Conservation (phyloP, 106 monocot genomes). For the Posidonia australis region DNA sequence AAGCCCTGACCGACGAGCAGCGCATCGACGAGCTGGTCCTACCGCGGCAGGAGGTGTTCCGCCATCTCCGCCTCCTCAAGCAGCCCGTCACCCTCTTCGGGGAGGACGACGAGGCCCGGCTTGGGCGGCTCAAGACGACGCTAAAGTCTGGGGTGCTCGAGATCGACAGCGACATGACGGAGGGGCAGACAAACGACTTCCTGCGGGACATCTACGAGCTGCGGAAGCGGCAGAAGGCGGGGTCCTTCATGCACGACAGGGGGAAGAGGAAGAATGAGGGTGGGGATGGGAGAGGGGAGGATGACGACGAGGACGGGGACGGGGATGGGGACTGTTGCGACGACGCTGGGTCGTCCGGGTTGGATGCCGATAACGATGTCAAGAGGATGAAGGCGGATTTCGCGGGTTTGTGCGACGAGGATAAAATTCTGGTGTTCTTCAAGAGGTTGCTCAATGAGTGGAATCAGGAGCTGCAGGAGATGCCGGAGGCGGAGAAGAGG, state of each 20-base stretch:
- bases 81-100: slow-evolving; percentile 94
- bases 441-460: slow-evolving; percentile 88
- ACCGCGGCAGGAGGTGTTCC: slow-evolving; percentile 77
- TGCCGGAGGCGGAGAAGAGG: slow-evolving; percentile 65
- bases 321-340: slow-evolving; percentile 36
- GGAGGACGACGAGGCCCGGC: slow-evolving; percentile 80
- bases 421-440: slow-evolving; percentile 92
- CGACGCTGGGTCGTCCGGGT: slow-evolving; percentile 42
- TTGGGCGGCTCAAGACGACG: slow-evolving; percentile 66
- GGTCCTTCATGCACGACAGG: slow-evolving; percentile 12
- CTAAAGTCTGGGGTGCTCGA: slow-evolving; percentile 81
- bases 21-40: slow-evolving; percentile 80
- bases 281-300: slow-evolving; percentile 26
- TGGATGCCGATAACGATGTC: slow-evolving; percentile 51
- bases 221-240: slow-evolving; percentile 67
- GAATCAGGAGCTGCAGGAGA: slow-evolving; percentile 81
- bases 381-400: slow-evolving; percentile 74
- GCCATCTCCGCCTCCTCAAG: slow-evolving; percentile 75
- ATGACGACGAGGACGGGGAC: slow-evolving; percentile 40
- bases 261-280: slow-evolving; percentile 39
- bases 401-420: slow-evolving; percentile 81
- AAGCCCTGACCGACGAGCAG: slow-evolving; percentile 43
- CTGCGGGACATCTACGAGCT: slow-evolving; percentile 88
- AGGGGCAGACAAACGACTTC: slow-evolving; percentile 96
- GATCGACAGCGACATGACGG: slow-evolving; percentile 83